Evolutionary conservation across 768 basidiomycete genomes (phyloP).

Genomic region (Phlebiopsis flavidoalba): DNA sequence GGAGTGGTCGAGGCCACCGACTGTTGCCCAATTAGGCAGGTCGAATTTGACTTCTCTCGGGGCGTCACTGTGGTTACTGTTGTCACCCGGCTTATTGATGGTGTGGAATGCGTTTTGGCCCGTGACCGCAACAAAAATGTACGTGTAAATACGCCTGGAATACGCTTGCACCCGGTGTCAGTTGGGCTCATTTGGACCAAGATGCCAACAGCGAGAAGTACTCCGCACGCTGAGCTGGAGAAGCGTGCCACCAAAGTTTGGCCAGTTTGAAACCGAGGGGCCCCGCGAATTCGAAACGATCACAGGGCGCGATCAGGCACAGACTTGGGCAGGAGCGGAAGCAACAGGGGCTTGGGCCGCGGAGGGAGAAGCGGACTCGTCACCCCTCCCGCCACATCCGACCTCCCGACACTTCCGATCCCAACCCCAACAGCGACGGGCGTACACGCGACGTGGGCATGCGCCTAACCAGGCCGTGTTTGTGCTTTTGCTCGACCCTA

Average conservation of each 20-base stretch:
- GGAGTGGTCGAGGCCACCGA: conserved; percentile 7
- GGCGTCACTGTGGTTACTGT: neutral
- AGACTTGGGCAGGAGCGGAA: neutral
- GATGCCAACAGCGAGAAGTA: too few relatives aligned
- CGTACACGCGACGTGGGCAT: neutral
- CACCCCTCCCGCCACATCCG: too few relatives aligned
- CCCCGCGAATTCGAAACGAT: neutral
- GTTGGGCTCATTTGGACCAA: too few relatives aligned
- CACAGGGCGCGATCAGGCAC: conserved; percentile 1
- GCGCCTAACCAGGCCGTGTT: neutral
- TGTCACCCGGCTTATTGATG: neutral
- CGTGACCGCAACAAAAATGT: too few relatives aligned
- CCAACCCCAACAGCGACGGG: neutral
- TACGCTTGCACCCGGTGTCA: too few relatives aligned
- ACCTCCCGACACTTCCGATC: neutral
- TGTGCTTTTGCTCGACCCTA: neutral
- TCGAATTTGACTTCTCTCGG: neutral
- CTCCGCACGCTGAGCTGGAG: too few relatives aligned
- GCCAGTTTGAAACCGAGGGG: neutral
- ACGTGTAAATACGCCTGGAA: neutral
- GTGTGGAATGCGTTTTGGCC: too few relatives aligned
- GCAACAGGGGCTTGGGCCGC: neutral
- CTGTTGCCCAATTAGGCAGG: neutral
- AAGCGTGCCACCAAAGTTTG: too few relatives aligned
- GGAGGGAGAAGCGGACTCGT: too few relatives aligned